Conservation (phyloP, 306 rosid species). For the Prunus armeniaca region DNA sequence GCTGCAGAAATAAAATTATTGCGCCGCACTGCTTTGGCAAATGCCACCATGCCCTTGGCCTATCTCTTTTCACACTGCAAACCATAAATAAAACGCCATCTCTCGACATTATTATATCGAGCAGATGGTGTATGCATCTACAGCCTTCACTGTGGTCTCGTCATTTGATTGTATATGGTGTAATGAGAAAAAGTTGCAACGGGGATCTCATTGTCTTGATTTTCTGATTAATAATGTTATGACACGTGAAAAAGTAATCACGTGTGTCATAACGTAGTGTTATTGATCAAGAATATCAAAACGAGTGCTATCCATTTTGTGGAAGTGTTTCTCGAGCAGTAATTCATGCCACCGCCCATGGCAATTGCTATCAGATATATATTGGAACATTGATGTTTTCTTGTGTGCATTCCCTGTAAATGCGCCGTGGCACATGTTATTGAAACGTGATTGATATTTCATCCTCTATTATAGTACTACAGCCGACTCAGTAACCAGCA, state of each 20-base stretch:
- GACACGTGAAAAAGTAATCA: no score
- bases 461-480: no score
- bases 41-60: background rate
- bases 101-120: background rate
- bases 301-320: no score
- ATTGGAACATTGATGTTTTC: background rate
- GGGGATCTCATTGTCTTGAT: no score
- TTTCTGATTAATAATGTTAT: no score
- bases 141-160: background rate
- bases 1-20: background rate
- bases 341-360: background rate
- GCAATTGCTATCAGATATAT: background rate
- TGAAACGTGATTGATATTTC: background rate
- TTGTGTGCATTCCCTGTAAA: background rate
- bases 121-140: background rate
- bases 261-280: no score
- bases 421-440: background rate
- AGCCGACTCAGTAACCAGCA: no score
- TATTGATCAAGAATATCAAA: no score
- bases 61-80: background rate
- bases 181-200: no score
- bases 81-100: background rate
- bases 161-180: background rate
- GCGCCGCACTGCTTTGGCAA: slow-evolving; percentile 10
- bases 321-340: no score